phyloP scores from a whole-genome alignment of 1,284 basidiomycete species.

The Lentinula novae-zelandiae region DNA sequence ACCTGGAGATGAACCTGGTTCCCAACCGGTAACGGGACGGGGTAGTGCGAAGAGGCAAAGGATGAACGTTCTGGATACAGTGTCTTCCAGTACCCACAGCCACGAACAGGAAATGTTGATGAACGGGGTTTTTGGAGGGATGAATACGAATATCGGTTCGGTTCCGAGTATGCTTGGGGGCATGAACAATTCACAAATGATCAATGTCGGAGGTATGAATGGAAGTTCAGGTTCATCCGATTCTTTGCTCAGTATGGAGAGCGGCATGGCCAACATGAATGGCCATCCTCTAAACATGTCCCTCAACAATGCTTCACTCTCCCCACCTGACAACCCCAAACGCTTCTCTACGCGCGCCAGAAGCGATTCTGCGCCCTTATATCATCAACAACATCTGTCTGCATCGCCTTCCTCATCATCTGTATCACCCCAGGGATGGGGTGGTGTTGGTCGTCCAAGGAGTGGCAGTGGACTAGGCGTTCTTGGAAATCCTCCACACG shows the following conservation, averaged over 20 bases:
- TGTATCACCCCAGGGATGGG: slow-evolving; percentile 24
- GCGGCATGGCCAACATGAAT: slow-evolving; percentile 3
- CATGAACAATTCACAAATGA: slow-evolving; percentile 7
- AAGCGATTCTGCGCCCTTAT: slow-evolving; percentile 52
- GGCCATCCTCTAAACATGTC: slow-evolving; percentile 2
- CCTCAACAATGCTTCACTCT: slow-evolving; percentile 6
- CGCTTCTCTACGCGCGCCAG: slow-evolving; percentile 32
- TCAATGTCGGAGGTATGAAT: not conserved
- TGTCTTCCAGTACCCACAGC: slow-evolving; percentile 18
- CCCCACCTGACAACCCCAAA: slow-evolving; percentile 6
- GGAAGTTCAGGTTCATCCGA: not conserved
- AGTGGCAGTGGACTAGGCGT: slow-evolving; percentile 38
- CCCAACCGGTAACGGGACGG: slow-evolving; percentile 20
- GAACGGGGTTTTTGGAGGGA: not conserved
- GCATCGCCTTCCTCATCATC: slow-evolving; percentile 15
- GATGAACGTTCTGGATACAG: slow-evolving; percentile 18
- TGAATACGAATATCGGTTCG: not conserved
- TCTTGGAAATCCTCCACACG: not conserved
- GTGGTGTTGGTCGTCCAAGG: slow-evolving; percentile 33
- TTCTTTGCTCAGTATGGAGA: not conserved
- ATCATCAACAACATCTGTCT: slow-evolving; percentile 19
- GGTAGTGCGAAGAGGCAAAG: slow-evolving; percentile 42
- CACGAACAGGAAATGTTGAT: slow-evolving; percentile 17
- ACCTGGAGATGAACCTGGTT: slow-evolving; percentile 12
- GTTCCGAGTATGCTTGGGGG: not conserved